Evolutionary conservation across 352 stramenopile species (phyloP).

Genomic region (Phytopythium oedochilum): DNA sequence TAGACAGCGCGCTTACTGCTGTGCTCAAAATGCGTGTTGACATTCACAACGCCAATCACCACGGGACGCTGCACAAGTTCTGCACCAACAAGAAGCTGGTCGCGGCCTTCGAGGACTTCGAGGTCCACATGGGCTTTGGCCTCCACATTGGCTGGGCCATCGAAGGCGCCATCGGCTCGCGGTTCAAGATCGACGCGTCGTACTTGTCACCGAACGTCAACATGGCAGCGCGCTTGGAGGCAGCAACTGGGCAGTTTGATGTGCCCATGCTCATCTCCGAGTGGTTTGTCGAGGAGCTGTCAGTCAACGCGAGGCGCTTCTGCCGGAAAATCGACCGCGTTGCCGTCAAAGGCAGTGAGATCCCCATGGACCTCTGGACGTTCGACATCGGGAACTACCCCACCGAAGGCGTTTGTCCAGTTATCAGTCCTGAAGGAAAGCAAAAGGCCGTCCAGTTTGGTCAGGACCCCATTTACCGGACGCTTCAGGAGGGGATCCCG

Average conservation of each 20-base stretch:
- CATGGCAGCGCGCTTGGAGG: constrained; percentile 95
- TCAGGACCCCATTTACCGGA: constrained; percentile 59
- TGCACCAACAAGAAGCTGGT: constrained; percentile 80
- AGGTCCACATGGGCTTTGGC: constrained; percentile 95
- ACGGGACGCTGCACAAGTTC: constrained; percentile 77
- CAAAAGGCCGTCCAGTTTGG: constrained; percentile 85
- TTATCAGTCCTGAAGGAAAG: constrained; percentile 47
- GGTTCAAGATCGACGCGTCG: constrained; percentile 98
- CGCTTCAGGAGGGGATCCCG: constrained; percentile 75
- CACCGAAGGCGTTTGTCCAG: constrained; percentile 40
- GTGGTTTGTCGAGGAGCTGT: constrained; percentile 94
- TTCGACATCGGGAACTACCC: constrained; percentile 90
- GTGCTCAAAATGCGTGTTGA: constrained; percentile 96
- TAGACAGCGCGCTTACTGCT: constrained; percentile 94
- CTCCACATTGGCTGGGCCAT: constrained; percentile 98
- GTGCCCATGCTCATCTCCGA: constrained; percentile 94
- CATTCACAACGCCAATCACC: constrained; percentile 91
- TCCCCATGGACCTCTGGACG: constrained; percentile 93
- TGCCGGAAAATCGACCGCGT: constrained; percentile 95
- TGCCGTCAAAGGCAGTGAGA: constrained; percentile 95
- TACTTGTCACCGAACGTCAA: constrained; percentile 98
- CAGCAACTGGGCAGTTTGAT: constrained; percentile 94
- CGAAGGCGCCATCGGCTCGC: constrained; percentile 96
- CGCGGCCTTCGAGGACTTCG: constrained; percentile 86
- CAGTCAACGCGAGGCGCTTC: constrained; percentile 69